A percentile compares a stretch with the other conserved stretches of the same genome.
phyloP scores from a whole-genome alignment of 768 basidiomycete species.

The Tricholoma matsutake region DNA sequence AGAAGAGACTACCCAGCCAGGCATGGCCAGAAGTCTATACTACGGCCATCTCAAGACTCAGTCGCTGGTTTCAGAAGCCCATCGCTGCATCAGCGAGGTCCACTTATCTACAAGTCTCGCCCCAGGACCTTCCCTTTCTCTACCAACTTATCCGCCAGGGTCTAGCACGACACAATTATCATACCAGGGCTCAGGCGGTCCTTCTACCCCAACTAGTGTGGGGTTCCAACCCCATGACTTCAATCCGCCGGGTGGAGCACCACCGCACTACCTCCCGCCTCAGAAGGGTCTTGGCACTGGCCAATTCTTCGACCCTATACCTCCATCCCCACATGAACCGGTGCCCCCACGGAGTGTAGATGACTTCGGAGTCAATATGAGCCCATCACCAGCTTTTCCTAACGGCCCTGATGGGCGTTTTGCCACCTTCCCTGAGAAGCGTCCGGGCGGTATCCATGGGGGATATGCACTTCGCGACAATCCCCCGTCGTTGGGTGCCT shows the following conservation, averaged over 20 bases:
- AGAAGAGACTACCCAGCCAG: conserved; percentile 77
- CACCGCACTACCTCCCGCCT: conserved; percentile 23
- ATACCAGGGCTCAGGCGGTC: conserved; percentile 6
- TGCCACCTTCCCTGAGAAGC: conserved; percentile 63
- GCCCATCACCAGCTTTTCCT: conserved; percentile 16
- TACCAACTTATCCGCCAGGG: conserved; percentile 4
- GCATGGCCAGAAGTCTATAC: conserved; percentile 72
- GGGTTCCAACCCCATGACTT: conserved; percentile 6
- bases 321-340: conserved; percentile 7
- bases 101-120: conserved; percentile 40
- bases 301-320: conserved; percentile 24
- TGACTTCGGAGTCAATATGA: conserved; percentile 38
- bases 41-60: conserved; percentile 62
- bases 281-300: conserved; percentile 27
- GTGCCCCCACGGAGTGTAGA: conserved; percentile 28
- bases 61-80: conserved; percentile 59
- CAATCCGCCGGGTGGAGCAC: conserved; percentile 4
- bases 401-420: conserved; percentile 46
- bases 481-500: conserved; percentile 18
- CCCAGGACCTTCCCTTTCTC: conserved; percentile 8
- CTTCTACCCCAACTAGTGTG: not conserved
- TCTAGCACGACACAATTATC: conserved; percentile 3
- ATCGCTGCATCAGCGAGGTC: conserved; percentile 52
- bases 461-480: conserved; percentile 29
- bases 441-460: conserved; percentile 16